A percentile compares a stretch with the other conserved stretches of the same genome.
phyloP scores from a whole-genome alignment of 2,329 filamentous ascomycete genomes.

The Huntiella moniliformis region DNA sequence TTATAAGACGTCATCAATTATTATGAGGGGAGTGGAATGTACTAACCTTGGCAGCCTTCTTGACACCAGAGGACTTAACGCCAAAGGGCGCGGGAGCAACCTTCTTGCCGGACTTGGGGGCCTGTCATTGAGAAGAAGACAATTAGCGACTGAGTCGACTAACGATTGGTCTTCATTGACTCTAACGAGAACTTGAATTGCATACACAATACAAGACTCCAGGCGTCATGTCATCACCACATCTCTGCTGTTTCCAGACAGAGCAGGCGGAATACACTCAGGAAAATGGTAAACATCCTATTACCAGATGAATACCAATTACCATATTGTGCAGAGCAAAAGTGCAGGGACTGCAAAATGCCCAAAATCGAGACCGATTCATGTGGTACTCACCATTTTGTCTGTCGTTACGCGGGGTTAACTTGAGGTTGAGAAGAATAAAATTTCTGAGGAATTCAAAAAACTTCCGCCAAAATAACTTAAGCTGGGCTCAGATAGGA shows the following conservation, averaged over 20 bases:
- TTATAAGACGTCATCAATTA: no score
- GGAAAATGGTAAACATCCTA: conserved; percentile 2
- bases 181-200: conserved; percentile 54
- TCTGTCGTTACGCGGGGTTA: conserved; percentile 13
- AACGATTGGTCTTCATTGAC: conserved; percentile 53
- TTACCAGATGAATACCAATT: conserved; percentile 6
- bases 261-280: conserved; percentile 10
- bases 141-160: conserved; percentile 74
- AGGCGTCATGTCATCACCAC: conserved; percentile 11
- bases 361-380: conserved; percentile 1
- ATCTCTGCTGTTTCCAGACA: conserved; percentile 4
- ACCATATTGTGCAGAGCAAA: conserved; percentile 1
- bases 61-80: conserved; percentile 72
- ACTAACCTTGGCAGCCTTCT: conserved; percentile 95
- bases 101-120: conserved; percentile 97
- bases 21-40: background rate
- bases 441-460: background rate
- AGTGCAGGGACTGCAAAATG: conserved; percentile 7
- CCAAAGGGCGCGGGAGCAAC: conserved; percentile 92
- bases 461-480: background rate
- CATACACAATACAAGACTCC: conserved; percentile 8
- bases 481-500: background rate
- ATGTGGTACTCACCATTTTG: conserved; percentile 25
- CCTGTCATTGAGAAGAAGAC: conserved; percentile 99
- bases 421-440: conserved; percentile 5